These are phyloP conservation scores for Yarrowia keelungensis DNA, from an alignment of 805 yeast genomes.

Conservation along the genomic window DNA sequence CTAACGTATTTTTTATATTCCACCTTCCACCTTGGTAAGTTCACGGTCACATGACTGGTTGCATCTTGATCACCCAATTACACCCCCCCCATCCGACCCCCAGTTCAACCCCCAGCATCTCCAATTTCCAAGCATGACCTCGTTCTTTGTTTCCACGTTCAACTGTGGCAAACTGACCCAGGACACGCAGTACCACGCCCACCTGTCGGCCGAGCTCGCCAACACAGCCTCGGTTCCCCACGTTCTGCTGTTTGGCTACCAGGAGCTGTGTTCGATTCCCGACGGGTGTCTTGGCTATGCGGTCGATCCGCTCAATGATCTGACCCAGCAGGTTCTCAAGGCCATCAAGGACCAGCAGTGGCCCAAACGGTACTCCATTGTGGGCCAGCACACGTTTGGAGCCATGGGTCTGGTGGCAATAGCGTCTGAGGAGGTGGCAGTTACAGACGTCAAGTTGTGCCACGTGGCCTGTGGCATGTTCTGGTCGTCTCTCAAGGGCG, in stretches of 20 bases:
- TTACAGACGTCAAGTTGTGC: conserved; percentile 55
- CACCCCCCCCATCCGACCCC: background rate
- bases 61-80: too few relatives aligned
- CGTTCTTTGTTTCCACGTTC: conserved; percentile 44
- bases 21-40: too few relatives aligned
- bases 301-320: conserved; percentile 45
- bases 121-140: conserved; percentile 28
- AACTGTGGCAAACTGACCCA: conserved; percentile 47
- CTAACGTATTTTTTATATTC: background rate
- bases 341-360: conserved; percentile 44
- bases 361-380: background rate
- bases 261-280: conserved; percentile 51
- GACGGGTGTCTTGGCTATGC: conserved; percentile 47
- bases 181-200: conserved; percentile 37
- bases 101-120: background rate
- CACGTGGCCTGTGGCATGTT: conserved; percentile 57
- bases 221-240: conserved; percentile 40
- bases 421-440: conserved; percentile 49
- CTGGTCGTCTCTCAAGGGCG: conserved; percentile 76
- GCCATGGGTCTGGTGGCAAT: conserved; percentile 45
- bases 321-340: conserved; percentile 45
- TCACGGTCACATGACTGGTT: too few relatives aligned
- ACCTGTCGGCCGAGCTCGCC: conserved; percentile 39
- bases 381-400: conserved; percentile 22
- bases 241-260: conserved; percentile 49